Conservation (phyloP, 257 asterid species). For the Lycium ferocissimum region DNA sequence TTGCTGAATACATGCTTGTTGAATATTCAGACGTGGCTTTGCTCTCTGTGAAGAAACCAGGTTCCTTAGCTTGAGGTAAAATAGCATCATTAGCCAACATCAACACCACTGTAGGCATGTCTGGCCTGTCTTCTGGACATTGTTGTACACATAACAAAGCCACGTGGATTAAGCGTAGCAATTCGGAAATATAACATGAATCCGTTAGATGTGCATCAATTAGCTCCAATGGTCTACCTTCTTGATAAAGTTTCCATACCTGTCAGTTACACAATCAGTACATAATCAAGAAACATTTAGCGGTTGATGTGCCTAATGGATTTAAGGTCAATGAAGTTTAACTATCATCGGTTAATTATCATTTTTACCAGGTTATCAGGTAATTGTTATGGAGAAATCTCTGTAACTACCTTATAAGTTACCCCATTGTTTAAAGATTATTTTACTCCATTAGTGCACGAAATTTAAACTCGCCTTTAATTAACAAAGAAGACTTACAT, state of each 20-base stretch:
- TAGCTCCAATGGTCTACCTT: neutral
- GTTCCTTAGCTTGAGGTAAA: slow-evolving; percentile 25
- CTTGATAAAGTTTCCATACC: slow-evolving; percentile 34
- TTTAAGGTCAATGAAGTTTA: neutral
- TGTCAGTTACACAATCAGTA: slow-evolving; percentile 18
- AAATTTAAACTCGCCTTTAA: neutral
- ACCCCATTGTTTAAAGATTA: neutral
- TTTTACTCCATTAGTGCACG: neutral
- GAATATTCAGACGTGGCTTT: slow-evolving; percentile 30
- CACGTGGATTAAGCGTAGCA: slow-evolving; percentile 21
- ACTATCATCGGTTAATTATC: neutral
- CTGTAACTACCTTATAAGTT: neutral
- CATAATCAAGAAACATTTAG: slow-evolving; percentile 2
- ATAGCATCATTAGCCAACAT: slow-evolving; percentile 27
- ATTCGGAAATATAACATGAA: neutral
- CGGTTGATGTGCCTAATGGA: neutral
- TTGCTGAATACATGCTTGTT: neutral
- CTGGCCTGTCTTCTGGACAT: slow-evolving; percentile 30
- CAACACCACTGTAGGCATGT: slow-evolving; percentile 16
- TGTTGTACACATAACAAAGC: slow-evolving; percentile 30
- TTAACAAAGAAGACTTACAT: slow-evolving; percentile 33
- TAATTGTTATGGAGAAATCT: neutral
- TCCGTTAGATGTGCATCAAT: slow-evolving; percentile 8
- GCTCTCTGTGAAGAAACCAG: slow-evolving; percentile 28
- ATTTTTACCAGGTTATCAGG: neutral